Conservation (phyloP, 192 early-diverging fungal genomes). For the Jimgerdemannia flammicorona region DNA sequence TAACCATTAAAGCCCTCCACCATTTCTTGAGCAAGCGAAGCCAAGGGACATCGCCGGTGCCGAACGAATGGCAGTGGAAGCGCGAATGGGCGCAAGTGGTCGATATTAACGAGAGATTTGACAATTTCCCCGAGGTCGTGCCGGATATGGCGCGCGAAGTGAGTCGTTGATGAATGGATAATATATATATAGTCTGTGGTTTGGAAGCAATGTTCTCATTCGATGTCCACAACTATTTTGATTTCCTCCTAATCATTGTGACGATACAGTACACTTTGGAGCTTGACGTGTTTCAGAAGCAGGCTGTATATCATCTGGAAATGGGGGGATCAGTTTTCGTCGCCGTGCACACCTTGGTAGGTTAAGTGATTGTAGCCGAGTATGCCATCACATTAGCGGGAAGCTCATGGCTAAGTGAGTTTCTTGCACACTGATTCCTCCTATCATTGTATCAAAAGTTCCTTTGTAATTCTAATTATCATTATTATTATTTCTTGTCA, state of each 20-base stretch:
- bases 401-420: constrained; percentile 85
- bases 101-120: constrained; percentile 80
- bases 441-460: too few species aligned
- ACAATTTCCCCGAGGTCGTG: constrained; percentile 86
- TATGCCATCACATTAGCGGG: constrained; percentile 91
- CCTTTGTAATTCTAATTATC: too few species aligned
- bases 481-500: neutral
- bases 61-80: constrained; percentile 17
- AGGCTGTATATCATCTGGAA: constrained; percentile 95
- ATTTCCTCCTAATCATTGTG: neutral
- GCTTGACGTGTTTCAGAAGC: constrained; percentile 95
- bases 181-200: too few species aligned
- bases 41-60: neutral
- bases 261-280: constrained; percentile 81
- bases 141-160: constrained; percentile 83
- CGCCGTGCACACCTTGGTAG: constrained; percentile 96
- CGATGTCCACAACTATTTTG: neutral
- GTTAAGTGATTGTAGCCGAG: constrained; percentile 98
- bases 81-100: constrained; percentile 92
- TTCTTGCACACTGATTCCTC: too few species aligned
- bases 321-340: constrained; percentile 95
- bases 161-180: neutral
- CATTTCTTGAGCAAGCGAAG: neutral
- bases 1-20: neutral
- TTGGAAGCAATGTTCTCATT: too few species aligned